Conservation (phyloP, 176 grass and related monocot species). For the Typha latifolia region DNA sequence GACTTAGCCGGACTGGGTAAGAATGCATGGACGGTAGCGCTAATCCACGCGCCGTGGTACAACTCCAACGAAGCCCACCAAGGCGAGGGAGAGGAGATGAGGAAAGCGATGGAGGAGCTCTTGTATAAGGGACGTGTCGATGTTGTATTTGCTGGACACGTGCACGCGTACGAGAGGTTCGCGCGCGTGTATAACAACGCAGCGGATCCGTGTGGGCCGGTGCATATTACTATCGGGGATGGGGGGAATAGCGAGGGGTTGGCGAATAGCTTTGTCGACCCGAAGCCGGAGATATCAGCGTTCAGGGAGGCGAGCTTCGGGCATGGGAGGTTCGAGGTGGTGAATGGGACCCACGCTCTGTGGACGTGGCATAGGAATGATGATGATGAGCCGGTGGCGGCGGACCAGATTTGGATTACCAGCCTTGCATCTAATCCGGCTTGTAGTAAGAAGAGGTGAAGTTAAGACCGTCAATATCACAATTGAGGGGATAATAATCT, state of each 20-base stretch:
- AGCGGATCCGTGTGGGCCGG: conserved; percentile 28
- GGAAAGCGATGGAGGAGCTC: conserved; percentile 40
- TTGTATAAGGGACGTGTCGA: conserved; percentile 37
- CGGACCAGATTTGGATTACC: conserved; percentile 55
- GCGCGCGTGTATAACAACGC: conserved; percentile 11
- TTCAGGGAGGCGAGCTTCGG: conserved; percentile 82
- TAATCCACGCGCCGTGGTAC: conserved; percentile 83
- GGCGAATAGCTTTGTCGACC: conserved; percentile 24
- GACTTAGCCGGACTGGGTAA: conserved; percentile 22
- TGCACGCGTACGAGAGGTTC: conserved; percentile 85
- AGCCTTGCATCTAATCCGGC: conserved; percentile 32
- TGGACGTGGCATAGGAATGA: conserved; percentile 65
- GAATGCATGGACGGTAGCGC: conserved; percentile 33
- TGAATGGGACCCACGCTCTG: conserved; percentile 44
- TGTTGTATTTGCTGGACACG: conserved; percentile 68
- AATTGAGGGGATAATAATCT: too few species aligned
- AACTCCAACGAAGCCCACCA: conserved; percentile 58
- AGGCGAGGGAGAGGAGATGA: conserved; percentile 56
- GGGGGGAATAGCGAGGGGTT: conserved; percentile 69
- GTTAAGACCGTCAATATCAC: background rate
- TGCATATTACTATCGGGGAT: conserved; percentile 66
- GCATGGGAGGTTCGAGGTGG: conserved; percentile 47
- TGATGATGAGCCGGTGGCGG: conserved; percentile 29
- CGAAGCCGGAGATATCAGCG: conserved; percentile 32
- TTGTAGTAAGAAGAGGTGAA: conserved; percentile 4